A percentile compares a stretch with the other conserved stretches of the same genome.
Conservation (phyloP, 2,329 filamentous ascomycete genomes). For the Sclerotinia glacialis region DNA sequence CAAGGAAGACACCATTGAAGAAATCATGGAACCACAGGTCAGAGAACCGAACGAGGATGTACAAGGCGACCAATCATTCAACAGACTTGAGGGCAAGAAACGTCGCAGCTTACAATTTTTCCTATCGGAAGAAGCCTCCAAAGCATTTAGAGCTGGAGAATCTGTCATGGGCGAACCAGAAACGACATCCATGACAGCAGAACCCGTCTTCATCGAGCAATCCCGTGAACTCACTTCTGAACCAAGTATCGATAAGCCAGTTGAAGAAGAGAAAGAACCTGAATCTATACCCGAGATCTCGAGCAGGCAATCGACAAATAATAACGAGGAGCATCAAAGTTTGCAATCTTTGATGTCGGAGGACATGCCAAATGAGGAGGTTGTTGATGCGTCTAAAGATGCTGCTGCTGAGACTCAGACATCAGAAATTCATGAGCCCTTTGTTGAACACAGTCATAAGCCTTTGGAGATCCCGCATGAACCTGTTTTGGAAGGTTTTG, state of each 20-base stretch:
- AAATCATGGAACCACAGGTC: neutral
- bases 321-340: slow-evolving; percentile 32
- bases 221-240: neutral
- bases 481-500: neutral
- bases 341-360: neutral
- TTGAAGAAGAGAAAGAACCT: neutral
- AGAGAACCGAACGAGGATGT: neutral
- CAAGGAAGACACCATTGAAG: neutral
- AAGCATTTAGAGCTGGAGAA: slow-evolving; percentile 4
- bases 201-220: neutral
- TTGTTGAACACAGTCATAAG: neutral
- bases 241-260: neutral
- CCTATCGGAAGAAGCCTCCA: slow-evolving; percentile 7
- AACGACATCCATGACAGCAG: neutral
- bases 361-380: neutral
- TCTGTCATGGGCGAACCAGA: neutral
- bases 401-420: neutral
- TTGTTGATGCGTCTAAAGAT: neutral
- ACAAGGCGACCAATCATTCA: neutral
- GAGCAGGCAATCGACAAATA: slow-evolving; percentile 27
- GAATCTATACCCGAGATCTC: neutral
- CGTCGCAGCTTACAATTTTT: slow-evolving; percentile 15
- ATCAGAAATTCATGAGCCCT: neutral
- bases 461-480: neutral
- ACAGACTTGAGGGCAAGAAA: slow-evolving; percentile 3